Base-by-base conservation (phyloP, 169 alveolate species). In the Cryptosporidium ryanae region DNA sequence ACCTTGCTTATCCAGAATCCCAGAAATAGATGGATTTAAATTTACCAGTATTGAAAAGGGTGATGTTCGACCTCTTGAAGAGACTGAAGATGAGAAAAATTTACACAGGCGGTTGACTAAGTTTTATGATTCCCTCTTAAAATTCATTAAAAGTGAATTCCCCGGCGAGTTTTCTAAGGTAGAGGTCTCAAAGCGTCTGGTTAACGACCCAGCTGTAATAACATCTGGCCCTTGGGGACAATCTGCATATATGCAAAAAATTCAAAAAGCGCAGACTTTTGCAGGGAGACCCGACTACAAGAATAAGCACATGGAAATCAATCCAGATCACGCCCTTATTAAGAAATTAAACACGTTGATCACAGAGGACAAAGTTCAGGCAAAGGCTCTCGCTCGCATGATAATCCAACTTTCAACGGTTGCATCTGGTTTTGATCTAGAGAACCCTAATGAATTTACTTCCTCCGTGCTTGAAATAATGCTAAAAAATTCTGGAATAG, bases 321-420 rank as follows among this genome's bases (percentile, higher is more conserved):
- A 97, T 90, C 99, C 99, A n/a, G 96, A 96, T 49, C 99, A 97
- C 82, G 98, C 99, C 61, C 95, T 96, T 17, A 96, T 97, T 27
- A 91, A 93, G 87, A 92, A 92, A 82, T 90, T 95, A 7, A 82
- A 90, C 25, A 90, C 43, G 29, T 21, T 76, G 17, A n/a, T 76
- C 23, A 21, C 32, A 8, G 34, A 67, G 6, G 50, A 76, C 38
- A 61, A 44, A 13, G 46, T 27, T 21, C 76, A 76, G 43, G 87
- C 87, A 18, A 76, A 76, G n/a, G 21, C 61, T 8, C 64, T 76
- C 17, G 87, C 87, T 31, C 61, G 25, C 21, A 76, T 32, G 25
- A 57, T 76, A 27, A 55, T 59, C n/a, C 68, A 76, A 27, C 70
- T 76, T 17, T 55, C 87, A 50, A 76, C 87, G 1, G 59, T 76